phyloP scores from a whole-genome alignment of 2,329 filamentous ascomycete species.

The Xylaria hypoxylon region DNA sequence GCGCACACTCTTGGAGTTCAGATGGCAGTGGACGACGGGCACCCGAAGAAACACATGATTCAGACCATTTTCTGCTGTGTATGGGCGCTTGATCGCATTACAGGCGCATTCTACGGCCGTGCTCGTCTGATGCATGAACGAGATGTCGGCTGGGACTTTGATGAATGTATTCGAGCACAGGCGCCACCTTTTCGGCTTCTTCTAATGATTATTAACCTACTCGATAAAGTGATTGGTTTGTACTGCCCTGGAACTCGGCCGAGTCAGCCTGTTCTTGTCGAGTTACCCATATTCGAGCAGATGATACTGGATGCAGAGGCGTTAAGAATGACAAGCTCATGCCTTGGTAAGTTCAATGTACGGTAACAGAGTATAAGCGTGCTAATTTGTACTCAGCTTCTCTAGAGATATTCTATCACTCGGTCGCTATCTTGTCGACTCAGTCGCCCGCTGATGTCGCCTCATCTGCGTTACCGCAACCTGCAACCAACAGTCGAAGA shows the following conservation, averaged over 20 bases:
- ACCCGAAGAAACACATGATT: slow-evolving; percentile 56
- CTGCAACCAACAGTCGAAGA: slow-evolving; percentile 66
- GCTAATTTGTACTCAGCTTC: slow-evolving; percentile 59
- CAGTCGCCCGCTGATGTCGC: slow-evolving; percentile 59
- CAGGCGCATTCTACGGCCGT: slow-evolving; percentile 69
- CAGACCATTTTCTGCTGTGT: slow-evolving; percentile 65
- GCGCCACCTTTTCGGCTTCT: slow-evolving; percentile 68
- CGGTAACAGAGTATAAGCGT: neutral
- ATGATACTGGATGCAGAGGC: slow-evolving; percentile 67
- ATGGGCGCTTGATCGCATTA: slow-evolving; percentile 71
- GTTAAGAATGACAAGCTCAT: slow-evolving; percentile 59
- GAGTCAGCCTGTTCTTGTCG: slow-evolving; percentile 61
- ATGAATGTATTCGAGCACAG: slow-evolving; percentile 63
- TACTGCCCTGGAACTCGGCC: slow-evolving; percentile 67
- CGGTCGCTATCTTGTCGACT: slow-evolving; percentile 71
- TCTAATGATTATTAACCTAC: slow-evolving; percentile 63
- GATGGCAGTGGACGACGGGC: slow-evolving; percentile 53
- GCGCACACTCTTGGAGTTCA: slow-evolving; percentile 68
- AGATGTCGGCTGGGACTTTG: slow-evolving; percentile 67
- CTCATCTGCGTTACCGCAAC: slow-evolving; percentile 58
- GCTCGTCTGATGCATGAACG: slow-evolving; percentile 70
- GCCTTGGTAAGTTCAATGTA: slow-evolving; percentile 59
- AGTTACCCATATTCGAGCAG: slow-evolving; percentile 67
- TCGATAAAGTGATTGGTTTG: slow-evolving; percentile 70
- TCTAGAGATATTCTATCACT: slow-evolving; percentile 72